Evolutionary conservation across 2,329 filamentous ascomycete genomes (phyloP).

Genomic region (Phialophora tarda): DNA sequence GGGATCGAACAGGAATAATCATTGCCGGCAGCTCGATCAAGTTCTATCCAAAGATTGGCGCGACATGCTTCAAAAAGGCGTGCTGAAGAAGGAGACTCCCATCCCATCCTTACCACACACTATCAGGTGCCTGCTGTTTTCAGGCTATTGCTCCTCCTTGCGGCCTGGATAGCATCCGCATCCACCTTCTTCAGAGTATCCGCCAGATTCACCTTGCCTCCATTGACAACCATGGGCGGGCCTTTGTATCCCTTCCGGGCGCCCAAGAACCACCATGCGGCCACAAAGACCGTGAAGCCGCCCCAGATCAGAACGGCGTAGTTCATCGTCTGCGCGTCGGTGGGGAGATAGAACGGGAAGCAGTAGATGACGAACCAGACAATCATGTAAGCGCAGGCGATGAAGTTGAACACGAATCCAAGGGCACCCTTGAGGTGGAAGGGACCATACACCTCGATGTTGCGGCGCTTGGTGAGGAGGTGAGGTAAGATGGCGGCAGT

Average conservation of each 20-base stretch:
- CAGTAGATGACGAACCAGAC: conserved; percentile 65
- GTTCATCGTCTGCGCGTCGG: conserved; percentile 58
- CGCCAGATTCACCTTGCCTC: conserved; percentile 17
- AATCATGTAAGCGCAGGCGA: conserved; percentile 60
- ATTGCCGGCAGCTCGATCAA: neutral
- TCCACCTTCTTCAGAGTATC: conserved; percentile 22
- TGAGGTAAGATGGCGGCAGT: conserved; percentile 59
- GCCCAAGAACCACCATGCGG: conserved; percentile 49
- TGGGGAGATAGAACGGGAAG: conserved; percentile 59
- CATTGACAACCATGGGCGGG: conserved; percentile 29
- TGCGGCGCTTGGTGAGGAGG: conserved; percentile 54
- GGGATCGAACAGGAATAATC: neutral
- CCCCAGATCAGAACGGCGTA: conserved; percentile 60
- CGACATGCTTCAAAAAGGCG: neutral
- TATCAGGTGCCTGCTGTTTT: neutral
- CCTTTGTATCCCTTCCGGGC: conserved; percentile 32
- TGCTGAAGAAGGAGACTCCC: neutral
- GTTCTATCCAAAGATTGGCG: neutral
- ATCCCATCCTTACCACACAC: neutral
- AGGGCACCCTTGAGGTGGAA: conserved; percentile 60
- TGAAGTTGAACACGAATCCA: conserved; percentile 57
- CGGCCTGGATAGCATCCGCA: conserved; percentile 1
- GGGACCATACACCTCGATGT: conserved; percentile 56
- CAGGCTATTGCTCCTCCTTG: conserved; percentile 13
- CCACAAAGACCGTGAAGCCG: conserved; percentile 58